Evolutionary conservation across 495 filamentous ascomycete genomes (phyloP), one percentile per base, ranked within the genome.

Genomic region (Platismatia glauca): DNA sequence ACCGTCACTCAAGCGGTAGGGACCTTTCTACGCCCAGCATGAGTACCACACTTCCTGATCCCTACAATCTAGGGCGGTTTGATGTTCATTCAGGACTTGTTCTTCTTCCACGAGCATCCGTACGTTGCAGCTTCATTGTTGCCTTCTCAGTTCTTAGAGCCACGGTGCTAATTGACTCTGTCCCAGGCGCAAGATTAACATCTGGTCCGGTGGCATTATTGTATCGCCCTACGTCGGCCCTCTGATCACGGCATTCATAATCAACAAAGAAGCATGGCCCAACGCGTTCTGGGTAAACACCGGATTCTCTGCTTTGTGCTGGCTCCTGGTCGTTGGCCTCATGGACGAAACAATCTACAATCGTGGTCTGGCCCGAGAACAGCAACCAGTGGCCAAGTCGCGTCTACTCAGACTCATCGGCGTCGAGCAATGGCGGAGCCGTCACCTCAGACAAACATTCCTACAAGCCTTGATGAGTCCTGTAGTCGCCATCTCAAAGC

Each of bases 21-120:
- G 4, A 52, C 3, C 16, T 8, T 8, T 34, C 29, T 15, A 12
- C n/a, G 22, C 6, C 7, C 13, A 1, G 1, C 44, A 24, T 3
- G 44, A 48, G n/a, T n/a, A n/a, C n/a, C n/a, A n/a, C n/a, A n/a
- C n/a, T n/a, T n/a, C n/a, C n/a, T n/a, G n/a, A n/a, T n/a, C n/a
- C n/a, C n/a, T n/a, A n/a, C n/a, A n/a, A n/a, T n/a, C n/a, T 69
- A 76, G 66, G 81, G 81, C 31, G 83, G 82, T 1, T 72, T 87
- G 24, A 84, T 85, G 74, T 84, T 80, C 66, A 81, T 86, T 65
- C 82, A 86, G 65, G 84, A 86, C 70, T 76, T 85, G 57, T 87
- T 85, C 73, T 88, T 82, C 75, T 79, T 85, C 69, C 83, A 86
- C 62, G 82, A 86, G 61, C 81, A 82, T 57, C 50, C 67, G n/a